Base-by-base conservation (phyloP, 2,329 filamentous ascomycete species). In the Microdochium paspali region DNA sequence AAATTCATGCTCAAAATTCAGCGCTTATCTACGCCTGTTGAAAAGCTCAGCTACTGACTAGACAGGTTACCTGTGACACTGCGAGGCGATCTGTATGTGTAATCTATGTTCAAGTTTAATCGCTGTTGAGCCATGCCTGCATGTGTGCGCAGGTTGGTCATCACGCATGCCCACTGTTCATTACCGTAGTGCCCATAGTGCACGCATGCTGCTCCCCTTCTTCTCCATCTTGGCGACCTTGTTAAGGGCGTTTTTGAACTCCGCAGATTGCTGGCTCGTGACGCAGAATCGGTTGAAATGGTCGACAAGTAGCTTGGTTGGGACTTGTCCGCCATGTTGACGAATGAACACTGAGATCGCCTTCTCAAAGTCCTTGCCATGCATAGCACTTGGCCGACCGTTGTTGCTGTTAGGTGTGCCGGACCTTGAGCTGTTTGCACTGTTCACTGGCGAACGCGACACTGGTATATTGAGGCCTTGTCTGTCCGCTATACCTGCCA, bases 231-330 rank as follows among this genome's bases (percentile, higher is more conserved):
- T 77, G 1, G 91, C 91, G 57, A 95, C 85, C 51, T 74, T 74
- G 56, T 86, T 82, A 47, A 97, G 68, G 56, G 89, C 89, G 56
- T 79, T 74, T 66, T 90, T 91, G 62, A 97, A 97, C 62, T 90
- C 85, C 18, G 80, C 78, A 46, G 83, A 84, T 51, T 87, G 78
- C 51, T 80, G 77, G 24, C 74, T 66, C 40, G 80, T 86, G 21
- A 76, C 78, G 60, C 89, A 95, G 58, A 82, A 86, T 13, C 80
- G 79, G 64, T 90, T 88, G 65, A 96, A 97, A 59, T 95, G 89
- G 58, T 95, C 87, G 23, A 95, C 85, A 42, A 96, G 67, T 73
- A 89, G 84, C 68, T 94, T 89, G 39, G 86, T 90, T 4, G 87
- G 82, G 5, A 87, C 87, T 28, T 79, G 77, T 3, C 90, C 90